Percentiles rank a stretch among this genome's conserved stretches.
Conservation (phyloP, 2,329 filamentous ascomycete species). For the Colletotrichum sp. region DNA sequence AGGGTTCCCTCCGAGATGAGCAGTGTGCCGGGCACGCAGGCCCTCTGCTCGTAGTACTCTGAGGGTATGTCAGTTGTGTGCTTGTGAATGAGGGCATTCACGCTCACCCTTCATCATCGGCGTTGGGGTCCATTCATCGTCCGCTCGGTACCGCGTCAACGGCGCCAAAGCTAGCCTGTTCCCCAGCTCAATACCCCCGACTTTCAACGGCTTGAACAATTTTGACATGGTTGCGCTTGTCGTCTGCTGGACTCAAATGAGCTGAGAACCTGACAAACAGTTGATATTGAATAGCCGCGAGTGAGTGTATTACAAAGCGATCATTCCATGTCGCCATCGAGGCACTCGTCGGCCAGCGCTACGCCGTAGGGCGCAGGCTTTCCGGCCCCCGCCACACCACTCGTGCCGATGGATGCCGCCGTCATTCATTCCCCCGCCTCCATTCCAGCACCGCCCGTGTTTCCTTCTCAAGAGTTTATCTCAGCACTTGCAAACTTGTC, state of each 20-base stretch:
- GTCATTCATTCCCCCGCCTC: neutral
- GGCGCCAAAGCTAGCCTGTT: conserved; percentile 26
- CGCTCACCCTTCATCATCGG: conserved; percentile 20
- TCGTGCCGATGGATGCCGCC: neutral
- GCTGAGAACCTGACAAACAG: accelerated
- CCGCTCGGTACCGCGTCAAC: conserved; percentile 25
- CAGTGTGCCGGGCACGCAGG: conserved; percentile 44
- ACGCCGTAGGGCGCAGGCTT: neutral
- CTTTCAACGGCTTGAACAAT: conserved; percentile 18
- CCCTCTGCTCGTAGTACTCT: conserved; percentile 34
- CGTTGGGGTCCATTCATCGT: conserved; percentile 23
- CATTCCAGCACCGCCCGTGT: neutral
- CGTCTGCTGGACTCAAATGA: neutral
- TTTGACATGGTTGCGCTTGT: conserved; percentile 10
- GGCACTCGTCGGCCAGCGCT: neutral
- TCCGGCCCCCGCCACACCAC: neutral
- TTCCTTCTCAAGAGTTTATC: neutral
- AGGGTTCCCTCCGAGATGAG: conserved; percentile 64
- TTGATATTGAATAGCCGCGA: neutral
- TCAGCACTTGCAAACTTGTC: neutral
- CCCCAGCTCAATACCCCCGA: conserved; percentile 21
- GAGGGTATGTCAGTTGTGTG: neutral
- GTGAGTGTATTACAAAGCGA: neutral
- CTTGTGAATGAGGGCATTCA: neutral
- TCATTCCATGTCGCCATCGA: neutral